Base-by-base conservation (phyloP, 352 stramenopile species). In the Globisporangium echinulatum region DNA sequence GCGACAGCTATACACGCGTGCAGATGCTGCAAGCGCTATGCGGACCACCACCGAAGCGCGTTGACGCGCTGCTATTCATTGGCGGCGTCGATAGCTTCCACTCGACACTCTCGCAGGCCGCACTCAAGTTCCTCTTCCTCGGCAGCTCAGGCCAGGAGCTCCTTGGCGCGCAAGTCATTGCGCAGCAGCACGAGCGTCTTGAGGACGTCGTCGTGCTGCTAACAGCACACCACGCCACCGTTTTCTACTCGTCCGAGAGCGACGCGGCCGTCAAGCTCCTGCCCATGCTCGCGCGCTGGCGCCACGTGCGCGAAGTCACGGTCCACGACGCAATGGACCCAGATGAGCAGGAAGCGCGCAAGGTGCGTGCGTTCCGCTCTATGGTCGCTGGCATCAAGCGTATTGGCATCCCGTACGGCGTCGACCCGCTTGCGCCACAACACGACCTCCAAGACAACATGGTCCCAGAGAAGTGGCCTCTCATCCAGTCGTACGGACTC, bases 91-190 rank as follows among this genome's bases (percentile, higher is more conserved):
- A 92, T 58, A 84, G 79, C 64, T 85, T 75, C 54, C 72, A 89
- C 48, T 88, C 80, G n/a, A 61, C 66, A 37, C 46, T 70, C 14
- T 90, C 73, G 9, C 77, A 89, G 57, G 83, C 80, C 2, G 70
- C 74, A 36, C 61, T 92, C 47, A 90, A 92, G 67, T 90, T 90
- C 61, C 58, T 92, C 11, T 90, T 92, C 39, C 66, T 92, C 0
- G 83, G 81, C 0, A 77, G 54, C 38, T 87, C 79, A 0, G 83
- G 83, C 2, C 83, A 90, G 52, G 83, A 92, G 57, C 66, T 92
- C 1, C 69, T 90, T 0, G 83, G 83, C 9, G 70, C 81, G n/a
- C 83, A 92, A 52, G 79, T 92, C 33, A 84, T 92, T 52, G 70
- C 74, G 7, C 75, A 88, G 44, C 62, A 82, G 17, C 62, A 86